phyloP scores from a whole-genome alignment of 2,329 filamentous ascomycete species.

The Diaporthe batatas region DNA sequence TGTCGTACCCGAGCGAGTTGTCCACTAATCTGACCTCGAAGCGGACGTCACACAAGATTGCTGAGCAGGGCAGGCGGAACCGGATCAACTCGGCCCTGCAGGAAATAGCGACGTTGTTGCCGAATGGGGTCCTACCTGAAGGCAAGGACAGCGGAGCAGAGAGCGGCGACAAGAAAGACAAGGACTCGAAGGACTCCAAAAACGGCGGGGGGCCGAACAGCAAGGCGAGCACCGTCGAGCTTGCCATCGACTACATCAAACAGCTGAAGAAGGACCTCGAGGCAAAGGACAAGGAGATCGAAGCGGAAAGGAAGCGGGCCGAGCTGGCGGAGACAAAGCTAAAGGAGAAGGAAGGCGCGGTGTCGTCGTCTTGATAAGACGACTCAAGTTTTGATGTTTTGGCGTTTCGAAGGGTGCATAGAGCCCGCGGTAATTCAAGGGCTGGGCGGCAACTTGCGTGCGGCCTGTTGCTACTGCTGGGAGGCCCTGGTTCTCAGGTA shows the following conservation, averaged over 20 bases:
- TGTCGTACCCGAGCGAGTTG: conserved; percentile 90
- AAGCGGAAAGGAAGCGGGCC: conserved; percentile 73
- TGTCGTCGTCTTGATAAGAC: not conserved
- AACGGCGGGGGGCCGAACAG: conserved; percentile 75
- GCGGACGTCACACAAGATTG: conserved; percentile 96
- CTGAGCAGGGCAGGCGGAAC: conserved; percentile 94
- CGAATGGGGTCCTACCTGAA: conserved; percentile 51
- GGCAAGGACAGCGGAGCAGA: conserved; percentile 59
- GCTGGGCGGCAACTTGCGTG: not conserved
- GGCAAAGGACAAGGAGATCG: conserved; percentile 71
- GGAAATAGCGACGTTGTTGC: conserved; percentile 90
- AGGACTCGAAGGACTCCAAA: conserved; percentile 50
- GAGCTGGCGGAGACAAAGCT: conserved; percentile 75
- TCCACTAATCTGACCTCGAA: conserved; percentile 96
- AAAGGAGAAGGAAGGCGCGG: conserved; percentile 30
- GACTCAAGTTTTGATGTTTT: not conserved
- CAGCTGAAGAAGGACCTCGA: conserved; percentile 80
- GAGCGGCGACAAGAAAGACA: conserved; percentile 60
- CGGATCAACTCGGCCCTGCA: conserved; percentile 94
- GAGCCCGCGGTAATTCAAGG: not conserved
- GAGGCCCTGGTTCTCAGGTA: not conserved
- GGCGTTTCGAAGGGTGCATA: not conserved
- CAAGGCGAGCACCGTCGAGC: conserved; percentile 97
- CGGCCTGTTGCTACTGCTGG: not conserved
- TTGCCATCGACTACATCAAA: conserved; percentile 96